These are phyloP conservation scores for Fusarium begoniae DNA, from an alignment of 2,329 filamentous ascomycete species.

Conservation along the genomic window DNA sequence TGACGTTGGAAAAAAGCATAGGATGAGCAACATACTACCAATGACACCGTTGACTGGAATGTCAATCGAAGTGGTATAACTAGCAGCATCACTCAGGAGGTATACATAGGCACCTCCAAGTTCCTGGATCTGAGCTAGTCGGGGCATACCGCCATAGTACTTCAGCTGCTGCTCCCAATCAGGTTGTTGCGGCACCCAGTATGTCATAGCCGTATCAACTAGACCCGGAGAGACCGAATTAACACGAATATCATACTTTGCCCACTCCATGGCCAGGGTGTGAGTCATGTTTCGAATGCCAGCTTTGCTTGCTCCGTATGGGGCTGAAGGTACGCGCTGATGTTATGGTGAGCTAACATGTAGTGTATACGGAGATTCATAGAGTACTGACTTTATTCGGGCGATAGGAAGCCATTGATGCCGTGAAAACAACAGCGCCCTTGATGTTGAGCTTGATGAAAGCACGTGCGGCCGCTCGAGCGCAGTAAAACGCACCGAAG, in stretches of 20 bases:
- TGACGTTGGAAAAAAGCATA: accelerated
- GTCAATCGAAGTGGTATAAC: not conserved
- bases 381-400: not conserved
- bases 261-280: not conserved
- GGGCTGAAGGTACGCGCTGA: not conserved
- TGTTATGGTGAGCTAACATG: not conserved
- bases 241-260: not conserved
- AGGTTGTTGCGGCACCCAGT: not conserved
- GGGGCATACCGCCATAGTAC: not conserved
- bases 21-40: not conserved
- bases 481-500: too few species aligned
- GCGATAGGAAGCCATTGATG: not conserved
- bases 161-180: not conserved
- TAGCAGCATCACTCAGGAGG: not conserved
- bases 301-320: not conserved
- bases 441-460: too few species aligned
- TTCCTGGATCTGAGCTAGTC: not conserved
- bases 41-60: not conserved
- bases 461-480: too few species aligned
- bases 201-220: not conserved
- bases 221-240: not conserved
- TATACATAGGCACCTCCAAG: not conserved
- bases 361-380: too few species aligned
- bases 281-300: not conserved
- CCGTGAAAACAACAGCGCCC: too few species aligned